Base-by-base conservation (phyloP, 495 filamentous ascomycete species). In the Elasticomyces elasticus region DNA sequence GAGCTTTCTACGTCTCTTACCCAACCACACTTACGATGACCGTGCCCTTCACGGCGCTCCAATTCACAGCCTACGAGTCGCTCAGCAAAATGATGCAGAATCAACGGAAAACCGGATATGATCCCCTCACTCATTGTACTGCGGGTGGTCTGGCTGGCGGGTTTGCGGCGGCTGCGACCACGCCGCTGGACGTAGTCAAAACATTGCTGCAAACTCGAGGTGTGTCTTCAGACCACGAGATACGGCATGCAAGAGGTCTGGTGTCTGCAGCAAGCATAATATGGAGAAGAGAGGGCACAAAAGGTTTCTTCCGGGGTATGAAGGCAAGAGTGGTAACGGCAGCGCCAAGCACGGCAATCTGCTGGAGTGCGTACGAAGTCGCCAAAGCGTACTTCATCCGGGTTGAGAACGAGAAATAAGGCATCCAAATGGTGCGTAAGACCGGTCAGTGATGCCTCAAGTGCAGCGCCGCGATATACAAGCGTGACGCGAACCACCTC, bases 11-110 rank as follows among this genome's bases (percentile, higher is more conserved):
- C 75, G 81, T 97, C 62, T 99, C 92, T 41, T 99, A 99, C 69
- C 92, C 92, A 9, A 99, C 94, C 22, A 97, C 92, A 10, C 76
- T 99, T 20, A 91, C 86, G 69, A 99, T 99, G 94, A 97, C 91
- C 10, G 88, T 99, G 24, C 92, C 92, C 9, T 96, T 95, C 71
- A 97, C 91, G 15, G 91, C 91, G 7, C 79, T 94, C 13, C 92
- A 98, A 68, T 96, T 98, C 68, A 84, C 91, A 52, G 89, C 89
- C 42, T 98, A 97, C 76, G 92, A 97, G 67, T 95, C 90, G 23
- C 82, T 97, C 54, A 95, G 90, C 1, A 95, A 94, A 59, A 65
- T 86, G 26, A 85, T 97, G 79, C 54, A 57, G 25, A 19, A 49
- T 17, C 27, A 31, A 10, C 38, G 54, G 22, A 7, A 19, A 49